Conservation (phyloP, 441 rosid genomes). For the Viola pubescens region DNA sequence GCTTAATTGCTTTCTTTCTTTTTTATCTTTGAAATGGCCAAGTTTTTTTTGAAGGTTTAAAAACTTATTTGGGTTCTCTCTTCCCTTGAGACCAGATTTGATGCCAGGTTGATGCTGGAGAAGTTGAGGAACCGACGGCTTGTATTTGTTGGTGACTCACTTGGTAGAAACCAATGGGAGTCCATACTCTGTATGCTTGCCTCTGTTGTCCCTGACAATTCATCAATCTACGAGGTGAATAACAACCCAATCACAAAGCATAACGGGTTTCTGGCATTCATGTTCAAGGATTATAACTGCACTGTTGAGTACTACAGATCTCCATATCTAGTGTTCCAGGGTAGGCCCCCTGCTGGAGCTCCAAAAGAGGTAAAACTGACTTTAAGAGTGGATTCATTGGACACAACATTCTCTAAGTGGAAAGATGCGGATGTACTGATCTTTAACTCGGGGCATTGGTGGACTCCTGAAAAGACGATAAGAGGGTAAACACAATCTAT, state of each 20-base stretch:
- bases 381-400: conserved; percentile 55
- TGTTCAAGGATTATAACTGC: conserved; percentile 72
- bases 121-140: conserved; percentile 53
- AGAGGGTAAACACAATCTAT: conserved; percentile 36
- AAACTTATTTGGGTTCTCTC: conserved; percentile 1
- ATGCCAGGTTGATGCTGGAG: conserved; percentile 63
- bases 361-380: conserved; percentile 46
- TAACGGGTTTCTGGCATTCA: conserved; percentile 62
- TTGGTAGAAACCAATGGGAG: conserved; percentile 96
- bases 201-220: conserved; percentile 47
- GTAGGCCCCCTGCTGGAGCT: conserved; percentile 53
- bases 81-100: conserved; percentile 41
- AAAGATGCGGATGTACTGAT: conserved; percentile 56
- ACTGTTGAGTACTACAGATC: conserved; percentile 84
- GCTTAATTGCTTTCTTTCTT: too few species aligned
- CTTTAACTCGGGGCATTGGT: conserved; percentile 83
- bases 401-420: conserved; percentile 54
- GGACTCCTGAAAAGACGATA: conserved; percentile 63
- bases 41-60: too few species aligned
- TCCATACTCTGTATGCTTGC: conserved; percentile 85
- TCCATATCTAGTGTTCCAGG: conserved; percentile 64
- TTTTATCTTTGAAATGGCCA: too few species aligned
- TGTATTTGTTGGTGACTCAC: conserved; percentile 86
- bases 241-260: conserved; percentile 89
- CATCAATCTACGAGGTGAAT: conserved; percentile 60